These are phyloP conservation scores for Musa schizocarpa DNA, from an alignment of 176 grass and related monocot species.

Conservation along the genomic window DNA sequence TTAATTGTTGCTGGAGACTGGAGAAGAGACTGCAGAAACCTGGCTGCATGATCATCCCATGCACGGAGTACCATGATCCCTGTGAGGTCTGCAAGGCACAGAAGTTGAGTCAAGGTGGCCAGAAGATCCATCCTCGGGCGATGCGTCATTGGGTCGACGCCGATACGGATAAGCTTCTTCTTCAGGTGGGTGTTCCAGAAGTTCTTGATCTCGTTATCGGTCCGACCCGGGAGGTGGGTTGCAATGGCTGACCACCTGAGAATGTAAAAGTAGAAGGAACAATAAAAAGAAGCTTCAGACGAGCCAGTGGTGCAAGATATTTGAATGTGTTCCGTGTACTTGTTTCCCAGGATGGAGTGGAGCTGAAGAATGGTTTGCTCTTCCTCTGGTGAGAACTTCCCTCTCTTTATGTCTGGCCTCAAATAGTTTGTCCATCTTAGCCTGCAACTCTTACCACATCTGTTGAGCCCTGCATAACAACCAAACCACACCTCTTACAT, in stretches of 20 bases:
- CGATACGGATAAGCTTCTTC: slow-evolving; percentile 32
- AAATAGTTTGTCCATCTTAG: slow-evolving; percentile 43
- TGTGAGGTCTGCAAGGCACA: slow-evolving; percentile 7
- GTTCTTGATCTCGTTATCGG: slow-evolving; percentile 46
- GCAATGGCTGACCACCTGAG: slow-evolving; percentile 36
- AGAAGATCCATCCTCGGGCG: slow-evolving; percentile 16
- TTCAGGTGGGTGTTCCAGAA: slow-evolving; percentile 40
- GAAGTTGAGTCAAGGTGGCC: slow-evolving; percentile 10
- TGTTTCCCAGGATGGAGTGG: slow-evolving; percentile 39
- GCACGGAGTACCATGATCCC: not conserved
- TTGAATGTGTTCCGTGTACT: slow-evolving; percentile 10
- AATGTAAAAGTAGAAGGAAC: not conserved
- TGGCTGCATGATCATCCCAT: not conserved
- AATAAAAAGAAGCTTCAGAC: not conserved
- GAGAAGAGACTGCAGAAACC: slow-evolving; percentile 4
- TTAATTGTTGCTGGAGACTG: not conserved
- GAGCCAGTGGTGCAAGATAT: not conserved
- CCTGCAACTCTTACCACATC: slow-evolving; percentile 46
- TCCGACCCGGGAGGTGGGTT: slow-evolving; percentile 33
- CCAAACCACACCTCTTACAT: slow-evolving; percentile 3
- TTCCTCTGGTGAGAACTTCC: slow-evolving; percentile 33
- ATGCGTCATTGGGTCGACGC: slow-evolving; percentile 29
- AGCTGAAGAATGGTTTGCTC: slow-evolving; percentile 31
- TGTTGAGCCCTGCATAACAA: slow-evolving; percentile 23
- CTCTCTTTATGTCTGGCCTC: slow-evolving; percentile 46